These are phyloP conservation scores for Candida sp. DNA, from an alignment of 1,139 yeast genomes.

Conservation along the genomic window DNA sequence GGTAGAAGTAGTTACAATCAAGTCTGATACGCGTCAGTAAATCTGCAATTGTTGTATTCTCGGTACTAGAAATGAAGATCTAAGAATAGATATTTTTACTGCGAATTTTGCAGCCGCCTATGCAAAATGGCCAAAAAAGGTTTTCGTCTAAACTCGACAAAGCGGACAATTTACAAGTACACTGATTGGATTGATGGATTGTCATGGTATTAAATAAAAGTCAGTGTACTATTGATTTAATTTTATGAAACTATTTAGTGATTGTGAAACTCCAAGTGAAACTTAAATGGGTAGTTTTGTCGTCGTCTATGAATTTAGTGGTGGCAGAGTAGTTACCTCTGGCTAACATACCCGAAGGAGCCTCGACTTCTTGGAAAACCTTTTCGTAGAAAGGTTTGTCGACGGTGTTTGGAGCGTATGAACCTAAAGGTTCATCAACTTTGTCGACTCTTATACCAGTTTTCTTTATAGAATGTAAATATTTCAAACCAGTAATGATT, in stretches of 20 bases:
- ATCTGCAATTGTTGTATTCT: neutral
- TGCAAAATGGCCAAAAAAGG: neutral
- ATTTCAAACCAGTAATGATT: constrained; percentile 86
- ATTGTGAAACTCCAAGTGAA: constrained; percentile 89
- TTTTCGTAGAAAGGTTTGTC: constrained; percentile 82
- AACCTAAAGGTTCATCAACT: constrained; percentile 84
- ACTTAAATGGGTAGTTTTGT: constrained; percentile 67
- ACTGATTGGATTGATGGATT: too few relatives aligned
- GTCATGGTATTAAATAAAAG: too few relatives aligned
- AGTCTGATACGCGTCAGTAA: neutral
- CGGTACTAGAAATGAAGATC: neutral
- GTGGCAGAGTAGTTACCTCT: constrained; percentile 83
- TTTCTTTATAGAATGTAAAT: constrained; percentile 81
- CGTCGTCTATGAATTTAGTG: constrained; percentile 87
- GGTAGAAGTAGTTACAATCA: neutral
- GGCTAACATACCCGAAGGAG: constrained; percentile 87
- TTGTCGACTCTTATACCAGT: constrained; percentile 87
- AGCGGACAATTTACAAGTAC: too few relatives aligned
- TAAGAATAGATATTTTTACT: neutral
- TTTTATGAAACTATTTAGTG: constrained; percentile 36
- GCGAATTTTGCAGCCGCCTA: neutral
- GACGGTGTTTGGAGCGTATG: constrained; percentile 86
- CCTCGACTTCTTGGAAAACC: constrained; percentile 80
- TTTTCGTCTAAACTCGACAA: neutral
- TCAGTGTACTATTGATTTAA: too few relatives aligned